phyloP scores from a whole-genome alignment of 306 rosid genomes.

The Medicago lupulina region DNA sequence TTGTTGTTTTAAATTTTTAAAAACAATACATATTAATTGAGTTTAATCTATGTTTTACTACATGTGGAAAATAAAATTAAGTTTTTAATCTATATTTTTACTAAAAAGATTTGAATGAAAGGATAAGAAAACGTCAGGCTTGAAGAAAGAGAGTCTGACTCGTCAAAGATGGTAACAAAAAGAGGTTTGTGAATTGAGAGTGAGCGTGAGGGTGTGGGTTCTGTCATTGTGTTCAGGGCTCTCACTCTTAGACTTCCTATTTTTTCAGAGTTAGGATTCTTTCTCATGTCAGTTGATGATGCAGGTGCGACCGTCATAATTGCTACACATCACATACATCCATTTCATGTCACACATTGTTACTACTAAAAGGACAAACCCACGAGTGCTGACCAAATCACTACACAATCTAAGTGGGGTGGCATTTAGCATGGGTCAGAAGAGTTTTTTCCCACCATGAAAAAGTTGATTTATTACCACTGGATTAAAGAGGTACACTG shows the following conservation, averaged over 20 bases:
- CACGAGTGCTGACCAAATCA: neutral
- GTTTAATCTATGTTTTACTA: no score
- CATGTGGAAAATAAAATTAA: no score
- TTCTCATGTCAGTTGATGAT: neutral
- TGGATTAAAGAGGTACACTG: no score
- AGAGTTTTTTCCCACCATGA: no score
- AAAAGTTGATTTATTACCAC: no score
- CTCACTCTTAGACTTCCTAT: slow-evolving; percentile 15
- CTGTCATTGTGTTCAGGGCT: slow-evolving; percentile 2
- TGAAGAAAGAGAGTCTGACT: neutral
- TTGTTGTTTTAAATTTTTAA: no score
- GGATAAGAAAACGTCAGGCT: no score
- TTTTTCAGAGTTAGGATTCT: neutral
- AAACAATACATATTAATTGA: no score
- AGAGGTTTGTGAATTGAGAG: neutral
- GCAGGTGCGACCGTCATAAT: slow-evolving; percentile 18
- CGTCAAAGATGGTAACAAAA: slow-evolving; percentile 2
- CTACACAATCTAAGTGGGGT: no score
- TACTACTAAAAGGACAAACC: neutral
- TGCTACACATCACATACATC: neutral
- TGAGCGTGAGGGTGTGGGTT: neutral
- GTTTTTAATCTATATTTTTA: no score
- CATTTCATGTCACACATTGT: neutral
- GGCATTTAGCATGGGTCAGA: no score
- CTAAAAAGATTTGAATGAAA: no score